Evolutionary conservation across 176 grass and related monocot species (phyloP).

Genomic region (Musa troglodytarum): DNA sequence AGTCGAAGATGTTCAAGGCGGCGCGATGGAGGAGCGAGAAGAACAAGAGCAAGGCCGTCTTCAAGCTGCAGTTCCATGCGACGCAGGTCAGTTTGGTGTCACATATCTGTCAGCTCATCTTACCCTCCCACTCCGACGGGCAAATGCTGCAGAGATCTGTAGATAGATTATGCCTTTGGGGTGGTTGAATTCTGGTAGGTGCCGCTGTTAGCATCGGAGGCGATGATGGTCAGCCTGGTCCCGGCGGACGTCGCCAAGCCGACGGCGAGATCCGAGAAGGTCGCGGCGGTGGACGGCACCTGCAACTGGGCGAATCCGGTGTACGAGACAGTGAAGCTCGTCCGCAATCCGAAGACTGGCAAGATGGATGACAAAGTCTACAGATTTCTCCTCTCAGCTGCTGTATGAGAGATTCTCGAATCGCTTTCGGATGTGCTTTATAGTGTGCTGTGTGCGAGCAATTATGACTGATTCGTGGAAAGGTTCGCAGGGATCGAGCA

Average conservation of each 20-base stretch:
- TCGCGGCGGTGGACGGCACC: conserved; percentile 41
- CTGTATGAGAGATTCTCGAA: conserved; percentile 40
- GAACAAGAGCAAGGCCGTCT: conserved; percentile 74
- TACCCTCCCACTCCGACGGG: too few species aligned
- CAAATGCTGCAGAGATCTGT: neutral
- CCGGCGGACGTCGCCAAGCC: conserved; percentile 57
- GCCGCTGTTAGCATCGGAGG: conserved; percentile 45
- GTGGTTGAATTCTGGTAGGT: conserved; percentile 34
- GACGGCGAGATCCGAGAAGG: conserved; percentile 63
- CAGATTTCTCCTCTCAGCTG: conserved; percentile 62
- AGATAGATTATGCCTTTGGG: neutral
- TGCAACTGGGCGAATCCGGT: conserved; percentile 59
- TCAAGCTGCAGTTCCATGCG: conserved; percentile 89
- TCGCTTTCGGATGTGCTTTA: conserved; percentile 2
- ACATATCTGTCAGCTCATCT: too few species aligned
- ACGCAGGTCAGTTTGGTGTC: conserved; percentile 35
- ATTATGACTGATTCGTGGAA: neutral
- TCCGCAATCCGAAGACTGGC: conserved; percentile 36
- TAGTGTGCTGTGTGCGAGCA: neutral
- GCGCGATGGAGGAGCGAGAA: conserved; percentile 65
- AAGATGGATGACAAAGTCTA: conserved; percentile 71
- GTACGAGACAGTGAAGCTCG: conserved; percentile 60
- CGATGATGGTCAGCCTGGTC: conserved; percentile 61
- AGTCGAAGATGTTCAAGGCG: conserved; percentile 76
- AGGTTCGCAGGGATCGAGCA: conserved; percentile 60